Evolutionary conservation across 106 monocot species (phyloP).

Genomic region (Gastrodia elata): DNA sequence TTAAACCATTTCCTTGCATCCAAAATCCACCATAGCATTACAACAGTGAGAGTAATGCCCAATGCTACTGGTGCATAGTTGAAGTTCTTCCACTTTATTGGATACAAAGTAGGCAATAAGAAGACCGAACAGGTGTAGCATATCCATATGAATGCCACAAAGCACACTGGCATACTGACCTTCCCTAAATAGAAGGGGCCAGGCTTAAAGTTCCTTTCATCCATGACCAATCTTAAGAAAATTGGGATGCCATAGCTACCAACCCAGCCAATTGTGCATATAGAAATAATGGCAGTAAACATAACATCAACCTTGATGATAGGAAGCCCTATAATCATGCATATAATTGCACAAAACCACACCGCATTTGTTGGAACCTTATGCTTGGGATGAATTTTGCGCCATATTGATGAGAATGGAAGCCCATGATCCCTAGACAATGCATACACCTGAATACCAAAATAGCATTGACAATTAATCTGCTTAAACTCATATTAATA

Average conservation of each 20-base stretch:
- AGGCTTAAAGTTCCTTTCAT: constrained; percentile 45
- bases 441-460: constrained; percentile 48
- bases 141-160: constrained; percentile 69
- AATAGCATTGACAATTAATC: neutral
- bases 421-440: constrained; percentile 60
- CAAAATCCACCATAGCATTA: constrained; percentile 67
- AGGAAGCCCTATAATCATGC: constrained; percentile 55
- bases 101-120: constrained; percentile 52
- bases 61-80: constrained; percentile 68
- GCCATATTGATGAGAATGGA: constrained; percentile 67
- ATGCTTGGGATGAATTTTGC: constrained; percentile 51
- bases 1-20: constrained; percentile 82
- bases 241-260: constrained; percentile 74
- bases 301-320: constrained; percentile 55
- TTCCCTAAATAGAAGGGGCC: constrained; percentile 64
- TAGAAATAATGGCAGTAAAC: constrained; percentile 67
- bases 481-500: too few species aligned
- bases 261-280: constrained; percentile 63
- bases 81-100: constrained; percentile 48
- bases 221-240: constrained; percentile 64
- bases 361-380: constrained; percentile 65
- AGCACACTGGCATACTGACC: constrained; percentile 41
- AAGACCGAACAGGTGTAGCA: constrained; percentile 78
- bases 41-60: constrained; percentile 27
- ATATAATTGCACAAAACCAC: constrained; percentile 53